A percentile compares a stretch with the other conserved stretches of the same genome.
phyloP scores from a whole-genome alignment of 2,329 filamentous ascomycete species.

The Parastagonospora avenae region DNA sequence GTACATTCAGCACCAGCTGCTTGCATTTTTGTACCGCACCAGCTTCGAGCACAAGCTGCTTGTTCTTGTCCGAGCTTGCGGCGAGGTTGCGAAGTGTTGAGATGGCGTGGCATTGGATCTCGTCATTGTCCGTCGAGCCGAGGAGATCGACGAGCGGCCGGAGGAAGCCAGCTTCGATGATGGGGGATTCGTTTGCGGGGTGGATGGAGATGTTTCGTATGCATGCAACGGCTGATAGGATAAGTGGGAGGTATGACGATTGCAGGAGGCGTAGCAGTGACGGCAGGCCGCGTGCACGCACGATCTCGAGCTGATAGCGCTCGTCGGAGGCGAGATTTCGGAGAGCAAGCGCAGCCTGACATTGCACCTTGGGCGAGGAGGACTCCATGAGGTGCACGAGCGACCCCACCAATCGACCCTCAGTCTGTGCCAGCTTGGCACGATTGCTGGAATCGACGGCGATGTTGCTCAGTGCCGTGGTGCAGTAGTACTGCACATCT shows the following conservation, averaged over 20 bases:
- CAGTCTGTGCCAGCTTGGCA: slow-evolving; percentile 86
- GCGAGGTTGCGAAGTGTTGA: slow-evolving; percentile 94
- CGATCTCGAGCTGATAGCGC: slow-evolving; percentile 98
- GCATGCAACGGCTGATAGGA: slow-evolving; percentile 94
- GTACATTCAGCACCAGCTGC: slow-evolving; percentile 90
- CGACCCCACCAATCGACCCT: slow-evolving; percentile 89
- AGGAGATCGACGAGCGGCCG: slow-evolving; percentile 92
- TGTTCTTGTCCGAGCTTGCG: slow-evolving; percentile 96
- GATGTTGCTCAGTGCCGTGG: slow-evolving; percentile 97
- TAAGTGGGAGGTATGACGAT: slow-evolving; percentile 93
- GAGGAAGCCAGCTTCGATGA: slow-evolving; percentile 96
- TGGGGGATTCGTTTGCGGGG: slow-evolving; percentile 95
- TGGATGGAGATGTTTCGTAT: slow-evolving; percentile 99
- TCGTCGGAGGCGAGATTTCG: slow-evolving; percentile 97
- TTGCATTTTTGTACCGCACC: slow-evolving; percentile 99
- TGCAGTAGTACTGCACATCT: slow-evolving; percentile 99
- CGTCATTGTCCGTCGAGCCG: slow-evolving; percentile 95
- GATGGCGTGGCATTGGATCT: slow-evolving; percentile 98
- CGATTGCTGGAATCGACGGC: slow-evolving; percentile 92
- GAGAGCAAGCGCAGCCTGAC: slow-evolving; percentile 91
- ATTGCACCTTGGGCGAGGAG: slow-evolving; percentile 90
- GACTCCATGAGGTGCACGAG: slow-evolving; percentile 97
- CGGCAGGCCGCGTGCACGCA: slow-evolving; percentile 81
- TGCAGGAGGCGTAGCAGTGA: slow-evolving; percentile 88
- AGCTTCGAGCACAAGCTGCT: slow-evolving; percentile 94